A percentile compares a stretch with the other conserved stretches of the same genome.
Conservation (phyloP, 768 basidiomycete species). For the Termitomyces sp. region DNA sequence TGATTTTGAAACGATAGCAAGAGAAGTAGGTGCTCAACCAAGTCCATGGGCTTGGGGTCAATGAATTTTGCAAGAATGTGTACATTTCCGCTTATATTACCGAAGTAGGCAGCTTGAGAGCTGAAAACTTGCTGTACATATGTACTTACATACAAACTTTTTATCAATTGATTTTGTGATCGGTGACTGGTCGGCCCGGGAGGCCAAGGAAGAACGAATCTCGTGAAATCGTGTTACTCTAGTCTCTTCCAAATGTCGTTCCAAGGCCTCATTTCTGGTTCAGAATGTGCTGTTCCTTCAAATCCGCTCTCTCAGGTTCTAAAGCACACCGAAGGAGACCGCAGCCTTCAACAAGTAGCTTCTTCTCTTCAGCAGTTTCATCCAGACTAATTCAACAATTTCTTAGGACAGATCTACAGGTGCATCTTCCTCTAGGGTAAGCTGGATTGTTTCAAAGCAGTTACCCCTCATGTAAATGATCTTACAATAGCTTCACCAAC, state of each 20-base stretch:
- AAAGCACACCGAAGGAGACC: constrained; percentile 86
- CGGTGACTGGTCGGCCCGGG: constrained; percentile 6
- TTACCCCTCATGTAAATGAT: not conserved
- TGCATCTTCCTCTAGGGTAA: constrained; percentile 64
- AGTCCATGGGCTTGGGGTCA: constrained; percentile 8
- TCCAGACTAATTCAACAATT: not conserved
- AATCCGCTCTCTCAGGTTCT: constrained; percentile 88
- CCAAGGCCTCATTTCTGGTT: constrained; percentile 77
- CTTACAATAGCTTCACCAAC: constrained; percentile 58
- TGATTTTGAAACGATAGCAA: constrained; percentile 43
- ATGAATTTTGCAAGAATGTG: not conserved
- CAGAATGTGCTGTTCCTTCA: constrained; percentile 79
- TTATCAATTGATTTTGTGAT: not conserved
- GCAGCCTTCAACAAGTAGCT: constrained; percentile 79
- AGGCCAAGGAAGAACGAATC: not conserved
- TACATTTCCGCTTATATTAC: not conserved
- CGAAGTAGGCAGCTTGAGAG: not conserved
- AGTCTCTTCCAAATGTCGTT: constrained; percentile 49
- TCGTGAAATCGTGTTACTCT: not conserved
- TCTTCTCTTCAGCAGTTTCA: not conserved
- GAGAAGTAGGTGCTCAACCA: not conserved
- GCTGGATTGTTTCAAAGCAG: constrained; percentile 13
- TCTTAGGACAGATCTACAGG: constrained; percentile 68
- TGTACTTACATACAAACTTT: not conserved
- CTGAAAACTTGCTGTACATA: too few species aligned